These are phyloP conservation scores for Penicillium sp. DNA, from an alignment of 2,329 filamentous ascomycete species.

Conservation along the genomic window DNA sequence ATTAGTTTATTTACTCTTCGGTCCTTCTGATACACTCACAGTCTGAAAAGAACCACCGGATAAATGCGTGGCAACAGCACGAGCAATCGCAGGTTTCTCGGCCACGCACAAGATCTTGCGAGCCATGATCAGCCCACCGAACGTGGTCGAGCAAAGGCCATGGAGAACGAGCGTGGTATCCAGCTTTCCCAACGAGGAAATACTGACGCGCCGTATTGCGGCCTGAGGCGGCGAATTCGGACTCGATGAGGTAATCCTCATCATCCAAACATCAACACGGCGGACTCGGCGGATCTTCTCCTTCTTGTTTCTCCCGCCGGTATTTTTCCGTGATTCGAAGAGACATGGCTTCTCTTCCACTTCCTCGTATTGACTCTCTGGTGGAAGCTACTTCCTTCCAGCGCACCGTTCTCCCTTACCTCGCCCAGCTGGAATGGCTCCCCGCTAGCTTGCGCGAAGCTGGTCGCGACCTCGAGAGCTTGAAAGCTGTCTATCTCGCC, in stretches of 20 bases:
- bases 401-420: slow-evolving; percentile 67
- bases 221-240: slow-evolving; percentile 13
- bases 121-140: slow-evolving; percentile 30
- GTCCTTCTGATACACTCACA: slow-evolving; percentile 47
- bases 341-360: slow-evolving; percentile 54
- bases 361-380: slow-evolving; percentile 62
- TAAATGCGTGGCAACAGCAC: slow-evolving; percentile 84
- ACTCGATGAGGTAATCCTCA: slow-evolving; percentile 17
- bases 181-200: slow-evolving; percentile 11
- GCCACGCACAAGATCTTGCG: slow-evolving; percentile 66
- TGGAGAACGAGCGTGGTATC: slow-evolving; percentile 6
- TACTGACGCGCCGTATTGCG: slow-evolving; percentile 3
- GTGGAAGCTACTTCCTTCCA: slow-evolving; percentile 70
- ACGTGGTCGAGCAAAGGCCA: slow-evolving; percentile 8
- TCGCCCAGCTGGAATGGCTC: slow-evolving; percentile 63
- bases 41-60: slow-evolving; percentile 67
- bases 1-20: slow-evolving; percentile 1
- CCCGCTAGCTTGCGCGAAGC: slow-evolving; percentile 59
- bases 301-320: slow-evolving; percentile 5
- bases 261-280: slow-evolving; percentile 10
- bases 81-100: slow-evolving; percentile 91
- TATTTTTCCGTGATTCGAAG: slow-evolving; percentile 1
- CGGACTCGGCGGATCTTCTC: slow-evolving; percentile 5
- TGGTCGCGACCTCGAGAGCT: slow-evolving; percentile 53
- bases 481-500: slow-evolving; percentile 67